phyloP scores from a whole-genome alignment of 306 rosid genomes.

The Lathyrus oleraceus region DNA sequence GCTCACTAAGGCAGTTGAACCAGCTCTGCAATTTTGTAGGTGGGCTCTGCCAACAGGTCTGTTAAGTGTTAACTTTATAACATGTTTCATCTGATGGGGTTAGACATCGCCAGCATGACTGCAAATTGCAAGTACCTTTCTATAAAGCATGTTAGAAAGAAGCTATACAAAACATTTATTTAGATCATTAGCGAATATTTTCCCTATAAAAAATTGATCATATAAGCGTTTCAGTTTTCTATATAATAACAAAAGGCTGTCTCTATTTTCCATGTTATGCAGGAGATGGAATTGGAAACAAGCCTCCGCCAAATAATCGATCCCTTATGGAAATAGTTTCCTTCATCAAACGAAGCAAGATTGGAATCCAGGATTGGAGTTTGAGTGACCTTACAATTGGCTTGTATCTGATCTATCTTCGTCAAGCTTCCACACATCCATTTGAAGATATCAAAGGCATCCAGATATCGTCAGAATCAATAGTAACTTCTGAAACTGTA shows the following conservation, averaged over 20 bases:
- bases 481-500: conserved; percentile 53
- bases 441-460: conserved; percentile 68
- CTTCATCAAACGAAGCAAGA: conserved; percentile 75
- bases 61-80: conserved; percentile 48
- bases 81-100: conserved; percentile 37
- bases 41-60: conserved; percentile 90
- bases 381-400: conserved; percentile 94
- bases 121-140: conserved; percentile 29
- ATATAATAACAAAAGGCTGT: conserved; percentile 27
- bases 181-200: neutral
- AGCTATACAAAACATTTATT: neutral
- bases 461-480: conserved; percentile 68
- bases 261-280: conserved; percentile 36
- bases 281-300: conserved; percentile 58
- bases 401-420: conserved; percentile 84
- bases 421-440: conserved; percentile 73
- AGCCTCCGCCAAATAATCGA: conserved; percentile 56
- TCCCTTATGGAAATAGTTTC: conserved; percentile 79
- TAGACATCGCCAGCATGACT: conserved; percentile 15
- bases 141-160: conserved; percentile 10
- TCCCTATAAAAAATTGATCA: conserved; percentile 5
- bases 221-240: conserved; percentile 15
- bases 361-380: conserved; percentile 90
- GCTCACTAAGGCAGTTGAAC: conserved; percentile 83
- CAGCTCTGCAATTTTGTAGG: conserved; percentile 84